Evolutionary conservation across 352 stramenopile genomes (phyloP).

Genomic region (Phytophthora multivora): DNA sequence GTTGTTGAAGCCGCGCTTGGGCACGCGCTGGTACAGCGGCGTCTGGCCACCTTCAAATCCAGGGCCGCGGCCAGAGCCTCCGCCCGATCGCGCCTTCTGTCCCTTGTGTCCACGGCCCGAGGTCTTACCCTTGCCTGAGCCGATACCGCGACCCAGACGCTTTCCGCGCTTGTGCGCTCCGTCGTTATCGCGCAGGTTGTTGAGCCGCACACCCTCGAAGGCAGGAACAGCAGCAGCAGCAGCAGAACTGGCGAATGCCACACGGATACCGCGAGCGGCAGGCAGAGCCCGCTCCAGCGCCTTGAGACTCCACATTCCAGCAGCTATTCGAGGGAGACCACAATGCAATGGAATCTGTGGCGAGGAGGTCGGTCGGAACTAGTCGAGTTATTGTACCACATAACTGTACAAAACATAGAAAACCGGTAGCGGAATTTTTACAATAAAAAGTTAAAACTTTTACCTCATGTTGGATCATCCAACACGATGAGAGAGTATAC

Average conservation of each 20-base stretch:
- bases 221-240: constrained; percentile 45
- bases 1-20: constrained; percentile 99
- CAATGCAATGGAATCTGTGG: constrained; percentile 21
- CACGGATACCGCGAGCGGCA: constrained; percentile 18
- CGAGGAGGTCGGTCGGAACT: constrained; percentile 22
- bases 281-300: constrained; percentile 60
- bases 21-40: constrained; percentile 95
- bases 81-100: constrained; percentile 93
- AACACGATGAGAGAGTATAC: neutral
- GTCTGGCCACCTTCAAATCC: constrained; percentile 99
- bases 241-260: constrained; percentile 56
- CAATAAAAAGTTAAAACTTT: too few species aligned
- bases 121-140: constrained; percentile 95
- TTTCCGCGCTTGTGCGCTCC: constrained; percentile 90
- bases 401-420: neutral
- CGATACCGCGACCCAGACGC: constrained; percentile 92
- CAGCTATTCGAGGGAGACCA: neutral
- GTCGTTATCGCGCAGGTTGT: constrained; percentile 87
- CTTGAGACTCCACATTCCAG: constrained; percentile 62
- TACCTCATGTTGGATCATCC: neutral
- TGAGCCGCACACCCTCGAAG: constrained; percentile 71
- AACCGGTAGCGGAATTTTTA: too few species aligned
- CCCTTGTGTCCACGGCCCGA: constrained; percentile 97
- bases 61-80: constrained; percentile 75
- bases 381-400: constrained; percentile 3